These are phyloP conservation scores for Blastomyces gilchristii DNA, from an alignment of 2,329 filamentous ascomycete genomes.

Conservation along the genomic window DNA sequence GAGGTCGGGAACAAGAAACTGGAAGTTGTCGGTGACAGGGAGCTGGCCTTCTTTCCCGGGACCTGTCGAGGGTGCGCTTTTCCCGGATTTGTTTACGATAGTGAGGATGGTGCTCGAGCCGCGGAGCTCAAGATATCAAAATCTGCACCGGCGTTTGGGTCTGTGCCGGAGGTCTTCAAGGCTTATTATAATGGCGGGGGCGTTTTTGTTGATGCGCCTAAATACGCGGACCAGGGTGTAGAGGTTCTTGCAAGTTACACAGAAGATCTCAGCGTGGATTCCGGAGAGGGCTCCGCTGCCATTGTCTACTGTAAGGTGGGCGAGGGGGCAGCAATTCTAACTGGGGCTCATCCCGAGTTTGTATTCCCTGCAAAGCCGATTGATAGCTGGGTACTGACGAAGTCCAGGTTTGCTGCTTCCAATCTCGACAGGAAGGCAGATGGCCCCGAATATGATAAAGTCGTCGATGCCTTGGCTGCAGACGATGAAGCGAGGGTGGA, in stretches of 20 bases:
- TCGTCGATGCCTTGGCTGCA: conserved; percentile 56
- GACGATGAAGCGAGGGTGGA: conserved; percentile 60
- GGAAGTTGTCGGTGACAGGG: conserved; percentile 75
- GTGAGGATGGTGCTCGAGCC: conserved; percentile 71
- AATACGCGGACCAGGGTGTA: conserved; percentile 52
- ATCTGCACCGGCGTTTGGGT: conserved; percentile 44
- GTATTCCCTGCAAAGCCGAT: conserved; percentile 22
- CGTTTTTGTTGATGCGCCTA: conserved; percentile 72
- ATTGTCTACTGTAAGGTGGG: conserved; percentile 76
- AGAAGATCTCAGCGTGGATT: conserved; percentile 63
- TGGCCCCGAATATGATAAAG: conserved; percentile 56
- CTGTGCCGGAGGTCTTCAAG: conserved; percentile 52
- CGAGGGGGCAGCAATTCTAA: conserved; percentile 67
- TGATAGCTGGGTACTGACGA: conserved; percentile 20
- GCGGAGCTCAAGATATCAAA: conserved; percentile 56
- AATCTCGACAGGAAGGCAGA: conserved; percentile 62
- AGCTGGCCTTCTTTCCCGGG: conserved; percentile 81
- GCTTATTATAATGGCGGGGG: conserved; percentile 94
- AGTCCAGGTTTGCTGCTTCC: conserved; percentile 61
- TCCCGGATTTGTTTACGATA: conserved; percentile 79
- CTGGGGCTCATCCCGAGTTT: conserved; percentile 87
- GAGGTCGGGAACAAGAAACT: conserved; percentile 72
- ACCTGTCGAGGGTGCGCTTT: conserved; percentile 80
- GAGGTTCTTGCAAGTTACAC: conserved; percentile 74
- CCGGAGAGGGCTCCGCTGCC: conserved; percentile 63